phyloP scores from a whole-genome alignment of 23 red algal species.

The Gracilariopsis chorda region DNA sequence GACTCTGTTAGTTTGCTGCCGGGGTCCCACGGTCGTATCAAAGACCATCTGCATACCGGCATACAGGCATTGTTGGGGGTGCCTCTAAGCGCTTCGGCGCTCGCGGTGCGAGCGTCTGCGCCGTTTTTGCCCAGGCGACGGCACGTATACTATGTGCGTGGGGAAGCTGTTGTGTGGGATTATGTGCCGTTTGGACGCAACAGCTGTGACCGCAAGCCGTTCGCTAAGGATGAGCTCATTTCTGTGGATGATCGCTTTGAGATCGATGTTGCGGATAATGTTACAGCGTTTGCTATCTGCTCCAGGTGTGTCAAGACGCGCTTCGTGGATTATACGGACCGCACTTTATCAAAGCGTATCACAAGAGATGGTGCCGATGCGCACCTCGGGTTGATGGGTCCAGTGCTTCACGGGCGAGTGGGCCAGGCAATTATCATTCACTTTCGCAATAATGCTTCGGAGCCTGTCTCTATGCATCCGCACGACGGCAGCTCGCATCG shows the following conservation, averaged over 20 bases:
- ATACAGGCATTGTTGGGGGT: conserved; percentile 17
- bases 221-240: conserved; percentile 25
- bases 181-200: conserved; percentile 17
- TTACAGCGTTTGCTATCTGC: not conserved
- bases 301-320: conserved; percentile 24
- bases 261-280: not conserved
- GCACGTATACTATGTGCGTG: conserved; percentile 23
- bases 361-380: not conserved
- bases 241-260: not conserved
- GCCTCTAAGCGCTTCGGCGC: not conserved
- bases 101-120: too few relatives aligned
- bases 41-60: conserved; percentile 43
- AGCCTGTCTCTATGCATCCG: conserved; percentile 12
- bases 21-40: conserved; percentile 25
- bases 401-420: conserved; percentile 25
- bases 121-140: not conserved
- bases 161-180: conserved; percentile 32
- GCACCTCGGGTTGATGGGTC: conserved; percentile 38
- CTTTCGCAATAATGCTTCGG: conserved; percentile 39
- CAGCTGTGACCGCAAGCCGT: not conserved
- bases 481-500: conserved; percentile 17
- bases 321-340: conserved; percentile 37
- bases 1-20: conserved; percentile 52
- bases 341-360: conserved; percentile 9
- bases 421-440: conserved; percentile 6